Base-by-base conservation (phyloP, 73 alveolate species). In the Blepharisma stoltei region DNA sequence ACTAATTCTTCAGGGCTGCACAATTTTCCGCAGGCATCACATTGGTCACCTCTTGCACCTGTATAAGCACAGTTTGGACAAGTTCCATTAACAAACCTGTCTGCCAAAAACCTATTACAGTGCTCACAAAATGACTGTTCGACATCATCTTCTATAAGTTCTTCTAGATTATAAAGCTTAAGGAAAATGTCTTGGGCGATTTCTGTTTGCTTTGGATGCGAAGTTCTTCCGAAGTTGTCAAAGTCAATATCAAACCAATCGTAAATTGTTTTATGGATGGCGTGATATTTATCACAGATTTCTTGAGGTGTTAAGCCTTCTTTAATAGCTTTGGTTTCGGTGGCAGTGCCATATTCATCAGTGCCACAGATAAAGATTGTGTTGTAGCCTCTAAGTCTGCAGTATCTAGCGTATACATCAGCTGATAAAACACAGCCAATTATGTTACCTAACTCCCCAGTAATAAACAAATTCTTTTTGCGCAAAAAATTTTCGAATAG, bases 341-440 rank as follows among this genome's bases (percentile, higher is more conserved):
- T 96, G 0, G 99, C 99, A 25, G 99, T 96, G 20, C 99, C 99
- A 81, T 96, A 95, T 83, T 96, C 99, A 77, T 96, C 99, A 54
- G 99, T 96, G 18, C 99, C 99, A 73, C 99, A 96, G 38, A 95
- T 73, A 55, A 94, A 96, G 45, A 96, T 54, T 6, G 99, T 89
- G 86, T 96, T 94, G 84, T 96, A 83, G 6, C 99, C 99, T 88
- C 90, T 89, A 44, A 93, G 90, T 71, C 99, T 75, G 66, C 89
- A 85, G 86, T 82, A 96, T 76, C 99, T 93, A 32, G 99, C 99
- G 81, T 85, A 96, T 18, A 90, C 98, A 83, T 96, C 99, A 46
- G 99, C 99, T 27, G 97, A 87, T 54, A 96, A 83, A 43, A 96
- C 99, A 86, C 99, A 96, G 6, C 99, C 99, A 25, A 96, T 96